Base-by-base conservation (phyloP, 164 flowering plant genomes). In the Stephania yunnanensis region DNA sequence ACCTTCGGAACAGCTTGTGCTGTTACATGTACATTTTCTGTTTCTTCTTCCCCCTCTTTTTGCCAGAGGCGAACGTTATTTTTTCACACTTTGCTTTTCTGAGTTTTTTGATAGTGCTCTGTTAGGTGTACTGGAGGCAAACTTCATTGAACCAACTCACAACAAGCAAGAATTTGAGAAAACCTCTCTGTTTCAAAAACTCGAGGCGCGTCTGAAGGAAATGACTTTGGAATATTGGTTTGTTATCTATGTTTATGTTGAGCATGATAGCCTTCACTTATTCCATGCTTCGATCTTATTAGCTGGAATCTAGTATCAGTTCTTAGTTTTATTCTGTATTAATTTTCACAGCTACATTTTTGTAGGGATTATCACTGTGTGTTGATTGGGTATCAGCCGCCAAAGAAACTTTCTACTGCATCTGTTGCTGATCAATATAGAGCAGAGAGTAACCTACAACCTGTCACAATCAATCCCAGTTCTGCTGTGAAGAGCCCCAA, bases 161-260 rank as follows among this genome's bases (percentile, higher is more conserved):
- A 90, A 91, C 81, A 96, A 96, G 81, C 98, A 96, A 85, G 99
- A 93, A 64, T 93, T 96, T 80, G 99, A 93, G 87, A 92, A 86
- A 84, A 93, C 97, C 70, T 73, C 90, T 58, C 88, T 89, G 65
- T 89, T 92, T 71, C 95, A 92, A 79, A 96, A 88, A 82, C 95
- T 96, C 72, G 97, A 93, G 86, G 71, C 50, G 70, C 99, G 99
- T 17, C 84, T 96, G 83, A 93, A 89, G 82, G 89, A 87, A 20
- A 96, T 96, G 99, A 85, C 97, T 17, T 68, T 78, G 80, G 99
- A 96, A 77, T 96, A 96, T 80, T 96, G 99, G 99, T 96, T 81
- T 79, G 81, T 61, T 71, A 66, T 50, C 10, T 70, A 20, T 42
- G 30, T 30, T 72, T 61, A n/a, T 42, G 36, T 36, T 3, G 20